Base-by-base conservation (phyloP, 192 early-diverging fungal species). In the Backusella tuberculispora region DNA sequence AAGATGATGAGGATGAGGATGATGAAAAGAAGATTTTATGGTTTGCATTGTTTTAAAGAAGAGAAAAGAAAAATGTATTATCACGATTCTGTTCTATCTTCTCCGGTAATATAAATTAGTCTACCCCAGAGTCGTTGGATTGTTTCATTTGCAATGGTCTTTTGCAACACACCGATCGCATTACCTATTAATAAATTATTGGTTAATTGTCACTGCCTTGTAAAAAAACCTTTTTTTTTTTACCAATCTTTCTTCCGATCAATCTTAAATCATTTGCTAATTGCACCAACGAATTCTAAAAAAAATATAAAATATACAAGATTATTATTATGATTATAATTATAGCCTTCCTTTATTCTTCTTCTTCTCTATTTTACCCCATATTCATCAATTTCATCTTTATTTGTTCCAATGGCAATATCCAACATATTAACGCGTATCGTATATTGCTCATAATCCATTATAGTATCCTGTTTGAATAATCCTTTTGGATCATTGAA, bases 361-460 rank as follows among this genome's bases (percentile, higher is more conserved):
- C 2, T 26, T 24, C 3, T 5, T 12, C 4, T 5, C 9, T 24
- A 60, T 13, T 24, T 45, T 69, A 69, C 67, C 21, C 24, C 19
- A 41, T 69, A 24, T 21, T 1, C 6, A 7, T 46, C n/a, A 15
- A 69, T 43, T 46, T 69, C 67, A 69, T 69, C 24, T 14, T 45
- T 41, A 29, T 69, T 21, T 2, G 19, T 69, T 2, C 67, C 67
- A 42, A 69, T 69, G 0, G 67, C 67, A 45, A 43, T 42, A 69
- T 69, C 67, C 42, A 69, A 5, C 67, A 69, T 69, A 34, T 17
- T 19, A 13, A 69, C 19, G 5, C 67, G n/a, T 69, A 69, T 69
- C 21, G 21, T 26, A 69, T 19, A 44, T 29, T 69, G 41, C 14
- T 69, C 67, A 37, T 69, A 69, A 69, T 69, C 67, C 17, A 29